A percentile compares a stretch with the other conserved stretches of the same genome.
phyloP scores from a whole-genome alignment of 176 grass and related monocot genomes.

The Poa pratensis region DNA sequence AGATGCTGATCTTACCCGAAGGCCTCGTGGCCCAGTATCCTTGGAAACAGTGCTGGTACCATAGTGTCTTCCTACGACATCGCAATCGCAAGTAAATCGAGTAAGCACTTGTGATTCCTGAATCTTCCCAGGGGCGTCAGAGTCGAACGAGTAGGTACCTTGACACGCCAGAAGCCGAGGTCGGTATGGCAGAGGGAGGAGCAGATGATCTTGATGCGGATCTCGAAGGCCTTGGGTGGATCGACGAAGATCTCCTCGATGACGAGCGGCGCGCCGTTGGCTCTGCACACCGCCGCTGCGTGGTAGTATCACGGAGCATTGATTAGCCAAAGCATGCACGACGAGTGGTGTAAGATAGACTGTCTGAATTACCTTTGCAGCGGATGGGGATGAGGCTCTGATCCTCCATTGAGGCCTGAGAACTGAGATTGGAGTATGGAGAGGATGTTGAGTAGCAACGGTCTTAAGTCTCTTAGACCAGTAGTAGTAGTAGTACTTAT shows the following conservation, averaged over 20 bases:
- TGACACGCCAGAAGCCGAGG: constrained; percentile 60
- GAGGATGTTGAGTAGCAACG: background rate
- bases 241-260: constrained; percentile 86
- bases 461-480: too few species aligned
- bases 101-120: background rate
- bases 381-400: constrained; percentile 53
- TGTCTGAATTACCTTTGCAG: constrained; percentile 59
- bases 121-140: background rate
- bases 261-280: constrained; percentile 54
- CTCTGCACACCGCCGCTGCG: constrained; percentile 75
- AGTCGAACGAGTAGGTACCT: constrained; percentile 12
- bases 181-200: constrained; percentile 80
- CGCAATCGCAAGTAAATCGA: background rate
- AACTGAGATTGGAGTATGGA: background rate
- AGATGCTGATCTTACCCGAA: constrained; percentile 51
- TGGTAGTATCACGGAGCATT: background rate
- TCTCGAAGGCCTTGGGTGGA: constrained; percentile 60
- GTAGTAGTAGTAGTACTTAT: too few species aligned
- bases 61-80: background rate
- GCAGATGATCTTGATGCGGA: constrained; percentile 70
- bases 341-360: too few species aligned
- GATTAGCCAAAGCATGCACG: too few species aligned
- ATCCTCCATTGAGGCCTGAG: constrained; percentile 36
- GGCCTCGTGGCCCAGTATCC: constrained; percentile 71
- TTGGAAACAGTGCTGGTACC: constrained; percentile 44